Evolutionary conservation across 805 yeast genomes (phyloP), one percentile per base, ranked within the genome.

Genomic region (Hanseniaspora hatyaiensis): DNA sequence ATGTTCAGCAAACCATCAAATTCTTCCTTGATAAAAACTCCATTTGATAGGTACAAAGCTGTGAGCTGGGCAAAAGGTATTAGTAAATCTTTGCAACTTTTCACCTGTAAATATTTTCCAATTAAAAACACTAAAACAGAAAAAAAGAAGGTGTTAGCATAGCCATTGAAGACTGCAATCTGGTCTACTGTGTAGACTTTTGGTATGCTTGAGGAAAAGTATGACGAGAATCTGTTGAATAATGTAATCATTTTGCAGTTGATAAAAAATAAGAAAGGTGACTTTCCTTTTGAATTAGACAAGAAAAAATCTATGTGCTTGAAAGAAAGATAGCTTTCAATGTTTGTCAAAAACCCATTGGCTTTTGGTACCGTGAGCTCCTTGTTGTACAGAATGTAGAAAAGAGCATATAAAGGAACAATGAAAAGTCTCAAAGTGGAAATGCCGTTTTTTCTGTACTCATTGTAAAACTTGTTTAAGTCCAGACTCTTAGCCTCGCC

Each of bases 211-310:
- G 13, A 16, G 2, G 32, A 6, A 2, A 37, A 20, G 3, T 18
- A 8, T 5, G 38, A n/a, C 9, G 24, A 19, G 16, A 30, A 2
- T 33, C 18, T 45, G 26, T 45, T 37, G 16, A 45, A 45, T 15
- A 23, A 2, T 19, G 30, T n/a, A 13, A 45, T 37, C 23, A 45
- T 12, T 8, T n/a, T 11, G 1, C 15, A 11, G n/a, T 45, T 37
- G 8, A 23, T 19, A 16, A 22, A 37, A n/a, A 45, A 45, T 19
- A 45, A 15, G 8, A 45, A 31, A 19, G 49, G 49, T 1, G 49
- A 45, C 24, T 37, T 45, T 2, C 49, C 49, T 18, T 36, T 45
- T 12, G 49, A 45, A 16, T 45, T 20, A 15, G 34, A 30, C 23
- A 45, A 34, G 29, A 45, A 45, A 19, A 45, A 45, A 12, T 36